Conservation (phyloP, 495 filamentous ascomycete genomes). For the Clavariopsis aquatica region DNA sequence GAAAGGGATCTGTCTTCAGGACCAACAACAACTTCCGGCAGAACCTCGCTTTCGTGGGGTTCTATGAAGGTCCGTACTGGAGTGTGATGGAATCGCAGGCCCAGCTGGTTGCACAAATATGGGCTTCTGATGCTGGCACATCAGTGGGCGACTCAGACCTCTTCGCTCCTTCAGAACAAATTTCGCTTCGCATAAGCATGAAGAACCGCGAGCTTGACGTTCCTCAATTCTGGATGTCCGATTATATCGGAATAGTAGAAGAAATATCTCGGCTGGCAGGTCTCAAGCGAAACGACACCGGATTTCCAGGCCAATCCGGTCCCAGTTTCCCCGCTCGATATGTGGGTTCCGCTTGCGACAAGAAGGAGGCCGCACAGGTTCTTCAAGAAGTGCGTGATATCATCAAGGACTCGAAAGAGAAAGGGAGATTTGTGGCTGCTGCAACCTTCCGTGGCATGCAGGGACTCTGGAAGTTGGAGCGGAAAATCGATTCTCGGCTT, state of each 20-base stretch:
- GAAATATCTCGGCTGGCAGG: constrained; percentile 60
- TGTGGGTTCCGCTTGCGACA: not conserved
- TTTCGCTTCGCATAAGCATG: not conserved
- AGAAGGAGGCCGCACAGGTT: constrained; percentile 20
- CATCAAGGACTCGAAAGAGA: constrained; percentile 23
- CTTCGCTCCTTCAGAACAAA: not conserved
- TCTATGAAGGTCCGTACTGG: constrained; percentile 87
- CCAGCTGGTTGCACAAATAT: constrained; percentile 57
- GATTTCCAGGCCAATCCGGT: constrained; percentile 5
- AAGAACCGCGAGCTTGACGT: constrained; percentile 35
- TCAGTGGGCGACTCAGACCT: not conserved
- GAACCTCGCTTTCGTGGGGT: constrained; percentile 76
- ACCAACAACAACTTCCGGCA: constrained; percentile 55
- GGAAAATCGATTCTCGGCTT: constrained; percentile 50
- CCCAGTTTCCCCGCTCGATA: constrained; percentile 34
- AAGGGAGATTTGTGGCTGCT: constrained; percentile 53
- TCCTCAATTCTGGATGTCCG: constrained; percentile 76
- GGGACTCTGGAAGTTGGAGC: constrained; percentile 66
- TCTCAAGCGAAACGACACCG: constrained; percentile 41
- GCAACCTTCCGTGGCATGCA: constrained; percentile 74
- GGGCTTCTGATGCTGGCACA: constrained; percentile 39
- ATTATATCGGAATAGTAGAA: constrained; percentile 79
- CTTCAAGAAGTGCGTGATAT: constrained; percentile 26
- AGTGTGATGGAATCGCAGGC: constrained; percentile 87
- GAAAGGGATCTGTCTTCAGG: constrained; percentile 61